Percentiles rank a stretch among this genome's conserved stretches.
Evolutionary conservation across 2,329 filamentous ascomycete genomes (phyloP).

Genomic region (Biscogniauxia marginata): DNA sequence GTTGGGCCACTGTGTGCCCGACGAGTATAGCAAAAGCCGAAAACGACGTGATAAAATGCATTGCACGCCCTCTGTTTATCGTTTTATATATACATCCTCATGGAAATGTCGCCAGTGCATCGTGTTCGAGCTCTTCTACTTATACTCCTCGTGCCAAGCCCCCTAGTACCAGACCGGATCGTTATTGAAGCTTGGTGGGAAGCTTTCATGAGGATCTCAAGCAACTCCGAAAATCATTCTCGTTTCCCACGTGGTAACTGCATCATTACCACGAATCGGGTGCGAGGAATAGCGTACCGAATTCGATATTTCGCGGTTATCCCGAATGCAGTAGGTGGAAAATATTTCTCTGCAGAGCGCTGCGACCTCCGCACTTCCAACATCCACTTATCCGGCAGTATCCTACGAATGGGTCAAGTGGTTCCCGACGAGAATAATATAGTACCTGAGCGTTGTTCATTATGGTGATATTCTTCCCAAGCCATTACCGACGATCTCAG

Average conservation of each 20-base stretch:
- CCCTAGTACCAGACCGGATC: neutral
- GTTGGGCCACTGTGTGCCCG: neutral
- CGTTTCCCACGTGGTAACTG: neutral
- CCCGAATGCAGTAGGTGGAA: neutral
- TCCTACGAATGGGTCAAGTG: too few species aligned
- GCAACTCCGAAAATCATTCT: neutral
- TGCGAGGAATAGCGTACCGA: neutral
- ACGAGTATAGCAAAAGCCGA: neutral
- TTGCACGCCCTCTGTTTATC: neutral
- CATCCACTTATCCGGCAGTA: neutral
- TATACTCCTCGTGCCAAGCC: neutral
- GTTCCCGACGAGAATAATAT: neutral
- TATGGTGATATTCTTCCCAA: too few species aligned
- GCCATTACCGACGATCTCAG: too few species aligned
- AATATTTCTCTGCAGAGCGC: neutral
- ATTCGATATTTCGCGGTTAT: neutral
- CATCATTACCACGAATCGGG: neutral
- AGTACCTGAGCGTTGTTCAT: neutral
- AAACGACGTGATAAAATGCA: neutral
- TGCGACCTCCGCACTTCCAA: neutral
- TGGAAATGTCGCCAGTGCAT: neutral
- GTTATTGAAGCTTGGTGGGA: neutral
- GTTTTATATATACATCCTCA: neutral
- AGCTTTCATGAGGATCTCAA: neutral
- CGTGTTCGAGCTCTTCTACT: neutral